phyloP scores from a whole-genome alignment of 768 basidiomycete genomes.

The Mycena vitilis region DNA sequence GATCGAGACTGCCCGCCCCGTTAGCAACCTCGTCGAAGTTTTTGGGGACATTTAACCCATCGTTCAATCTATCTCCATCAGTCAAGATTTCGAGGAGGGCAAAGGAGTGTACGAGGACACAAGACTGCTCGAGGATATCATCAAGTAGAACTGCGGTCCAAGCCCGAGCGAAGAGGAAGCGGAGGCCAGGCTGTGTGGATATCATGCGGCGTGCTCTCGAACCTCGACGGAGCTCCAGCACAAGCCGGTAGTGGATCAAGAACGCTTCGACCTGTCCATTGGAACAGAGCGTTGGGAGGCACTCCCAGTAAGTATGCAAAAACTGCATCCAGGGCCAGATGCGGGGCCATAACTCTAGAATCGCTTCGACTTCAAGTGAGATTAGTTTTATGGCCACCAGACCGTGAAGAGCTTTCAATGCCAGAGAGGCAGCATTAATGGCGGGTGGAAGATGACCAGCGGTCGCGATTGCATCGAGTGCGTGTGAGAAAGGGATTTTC shows the following conservation, averaged over 20 bases:
- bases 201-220: neutral
- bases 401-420: neutral
- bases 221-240: neutral
- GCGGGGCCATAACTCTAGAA: neutral
- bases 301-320: slow-evolving; percentile 9
- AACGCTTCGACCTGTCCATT: neutral
- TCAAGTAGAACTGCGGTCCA: slow-evolving; percentile 5
- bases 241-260: neutral
- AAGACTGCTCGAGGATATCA: neutral
- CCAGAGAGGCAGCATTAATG: neutral
- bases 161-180: neutral
- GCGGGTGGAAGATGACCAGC: neutral
- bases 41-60: neutral
- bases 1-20: slow-evolving; percentile 6
- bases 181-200: neutral
- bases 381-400: neutral
- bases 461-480: neutral
- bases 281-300: neutral
- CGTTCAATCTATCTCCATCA: neutral
- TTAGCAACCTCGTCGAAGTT: slow-evolving; percentile 2
- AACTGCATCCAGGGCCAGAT: slow-evolving; percentile 9
- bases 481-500: neutral
- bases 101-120: neutral
- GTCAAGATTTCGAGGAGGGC: neutral
- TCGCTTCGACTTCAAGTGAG: neutral